A percentile compares a stretch with the other conserved stretches of the same genome.
Conservation (phyloP, 2,329 filamentous ascomycete genomes). For the Setomelanomma holmii region DNA sequence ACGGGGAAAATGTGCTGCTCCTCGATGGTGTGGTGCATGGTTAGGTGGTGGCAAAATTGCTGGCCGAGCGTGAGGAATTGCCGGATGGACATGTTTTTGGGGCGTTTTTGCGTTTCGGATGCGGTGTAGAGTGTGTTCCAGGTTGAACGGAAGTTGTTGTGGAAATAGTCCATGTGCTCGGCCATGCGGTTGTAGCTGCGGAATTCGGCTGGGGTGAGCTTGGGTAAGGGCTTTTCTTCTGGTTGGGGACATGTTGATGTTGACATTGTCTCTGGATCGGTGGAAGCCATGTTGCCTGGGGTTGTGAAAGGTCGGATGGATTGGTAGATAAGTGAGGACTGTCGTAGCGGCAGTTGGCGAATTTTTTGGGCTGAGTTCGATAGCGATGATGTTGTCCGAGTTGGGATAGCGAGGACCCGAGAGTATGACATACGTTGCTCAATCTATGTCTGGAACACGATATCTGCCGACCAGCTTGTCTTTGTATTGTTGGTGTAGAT, state of each 20-base stretch:
- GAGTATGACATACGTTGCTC: not conserved
- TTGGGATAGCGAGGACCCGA: not conserved
- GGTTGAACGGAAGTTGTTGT: conserved; percentile 49
- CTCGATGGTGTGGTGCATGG: conserved; percentile 81
- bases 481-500: conserved; percentile 6
- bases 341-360: no score
- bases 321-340: not conserved
- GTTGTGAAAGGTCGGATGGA: not conserved
- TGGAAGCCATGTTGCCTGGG: not conserved
- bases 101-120: conserved; percentile 65
- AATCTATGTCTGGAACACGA: not conserved
- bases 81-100: conserved; percentile 68
- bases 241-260: not conserved
- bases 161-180: conserved; percentile 75
- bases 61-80: conserved; percentile 73
- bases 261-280: not conserved
- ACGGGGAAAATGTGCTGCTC: conserved; percentile 81
- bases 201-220: conserved; percentile 72
- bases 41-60: conserved; percentile 74
- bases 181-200: conserved; percentile 74
- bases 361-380: not conserved
- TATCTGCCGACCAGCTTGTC: not conserved
- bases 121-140: conserved; percentile 77
- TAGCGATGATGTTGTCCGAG: not conserved
- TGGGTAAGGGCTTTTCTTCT: conserved; percentile 58